These are phyloP conservation scores for Linnemannia elongata DNA, from an alignment of 192 early-diverging fungal species.

Conservation along the genomic window DNA sequence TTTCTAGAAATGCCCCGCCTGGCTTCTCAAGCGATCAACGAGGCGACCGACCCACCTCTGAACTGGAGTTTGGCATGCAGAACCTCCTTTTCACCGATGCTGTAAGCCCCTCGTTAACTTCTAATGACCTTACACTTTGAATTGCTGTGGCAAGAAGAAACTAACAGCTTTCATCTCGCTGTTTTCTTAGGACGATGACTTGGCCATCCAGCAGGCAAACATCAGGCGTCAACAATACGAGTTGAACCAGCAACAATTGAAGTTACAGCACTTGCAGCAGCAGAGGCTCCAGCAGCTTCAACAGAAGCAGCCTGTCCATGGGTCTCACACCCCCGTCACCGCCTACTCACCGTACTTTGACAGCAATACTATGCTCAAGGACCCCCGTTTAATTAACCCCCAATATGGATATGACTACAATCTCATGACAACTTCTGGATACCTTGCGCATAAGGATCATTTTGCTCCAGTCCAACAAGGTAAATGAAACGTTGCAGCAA, in stretches of 20 bases:
- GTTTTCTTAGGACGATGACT: constrained; percentile 54
- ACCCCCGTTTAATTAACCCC: constrained; percentile 43
- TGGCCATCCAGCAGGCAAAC: constrained; percentile 57
- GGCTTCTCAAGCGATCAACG: constrained; percentile 54
- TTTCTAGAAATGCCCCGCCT: constrained; percentile 58
- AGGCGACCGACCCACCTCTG: constrained; percentile 49
- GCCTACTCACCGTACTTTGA: constrained; percentile 53
- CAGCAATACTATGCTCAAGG: constrained; percentile 50
- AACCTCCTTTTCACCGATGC: constrained; percentile 63
- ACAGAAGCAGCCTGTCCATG: constrained; percentile 31
- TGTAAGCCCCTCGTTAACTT: constrained; percentile 22
- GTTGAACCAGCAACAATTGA: constrained; percentile 63
- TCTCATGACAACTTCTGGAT: constrained; percentile 36
- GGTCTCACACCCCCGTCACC: constrained; percentile 55
- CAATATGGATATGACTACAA: constrained; percentile 53
- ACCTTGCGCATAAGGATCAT: constrained; percentile 37
- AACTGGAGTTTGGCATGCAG: constrained; percentile 66
- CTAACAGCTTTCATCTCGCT: not conserved
- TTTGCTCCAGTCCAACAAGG: constrained; percentile 27
- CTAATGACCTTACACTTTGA: not conserved
- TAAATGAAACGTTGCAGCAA: constrained; percentile 1
- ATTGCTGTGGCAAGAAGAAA: not conserved
- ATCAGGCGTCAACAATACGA: constrained; percentile 58
- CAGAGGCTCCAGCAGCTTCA: constrained; percentile 39
- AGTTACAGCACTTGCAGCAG: constrained; percentile 65